Base-by-base conservation (phyloP, 208 protist species). In the Trypanosoma theileri region DNA sequence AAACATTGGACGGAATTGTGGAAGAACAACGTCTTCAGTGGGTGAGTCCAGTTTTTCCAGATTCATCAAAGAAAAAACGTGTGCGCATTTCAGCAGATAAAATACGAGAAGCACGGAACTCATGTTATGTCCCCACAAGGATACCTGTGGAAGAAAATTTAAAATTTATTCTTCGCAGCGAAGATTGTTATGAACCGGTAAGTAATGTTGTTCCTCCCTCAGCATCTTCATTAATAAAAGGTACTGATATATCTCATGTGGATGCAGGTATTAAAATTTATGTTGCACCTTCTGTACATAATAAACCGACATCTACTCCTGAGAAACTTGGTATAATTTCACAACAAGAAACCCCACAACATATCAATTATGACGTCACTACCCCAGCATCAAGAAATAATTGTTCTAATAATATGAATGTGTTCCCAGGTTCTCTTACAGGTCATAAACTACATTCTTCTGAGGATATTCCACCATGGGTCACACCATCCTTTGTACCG, bases 251-350 rank as follows among this genome's bases (percentile, higher is more conserved):
- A 69, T 88, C 81, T 51, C 86, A 77, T 9, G 56, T 86, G 19
- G 89, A 88, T 72, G 89, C 86, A 16, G 89, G 89, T 41, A 92
- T 95, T 51, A 95, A 95, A 60, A 93, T 95, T 19, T 86, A 88
- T 79, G 86, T 95, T 64, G 85, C 86, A 4, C 89, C 89, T 17
- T 94, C 89, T 31, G 14, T 57, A 19, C 22, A 58, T n/a, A 70
- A 59, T 58, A 45, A 69, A 45, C 19, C 42, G 11, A 44, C 35
- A 28, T 26, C 40, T 59, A 66, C 56, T 24, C 50, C 62, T 48
- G 40, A 53, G 46, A 64, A 52, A 65, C 45, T 45, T 50, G 55
- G 24, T 48, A 26, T 22, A 31, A 13, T 50, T 19, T 70, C 31
- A 42, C 3, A 13, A 40, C 35, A 35, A n/a, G 46, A 66, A 48